Evolutionary conservation across 2,329 filamentous ascomycete genomes (phyloP), one percentile per base, ranked within the genome.

Genomic region (Nothophaeocryptopus gaeumannii): DNA sequence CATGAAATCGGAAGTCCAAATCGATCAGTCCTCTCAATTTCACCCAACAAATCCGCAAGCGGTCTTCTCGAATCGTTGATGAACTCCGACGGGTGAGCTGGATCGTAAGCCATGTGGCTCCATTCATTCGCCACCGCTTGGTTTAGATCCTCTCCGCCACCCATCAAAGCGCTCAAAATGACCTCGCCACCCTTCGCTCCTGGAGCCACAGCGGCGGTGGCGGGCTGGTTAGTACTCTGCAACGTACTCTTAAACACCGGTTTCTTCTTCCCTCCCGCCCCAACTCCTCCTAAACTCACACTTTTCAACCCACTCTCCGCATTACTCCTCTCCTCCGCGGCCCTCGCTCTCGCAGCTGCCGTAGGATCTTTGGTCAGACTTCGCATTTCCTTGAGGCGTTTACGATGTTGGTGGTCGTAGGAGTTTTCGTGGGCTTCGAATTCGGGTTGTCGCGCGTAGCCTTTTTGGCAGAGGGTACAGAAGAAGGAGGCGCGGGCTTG

Each of bases 331-430:
- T 54, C 53, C 47, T 67, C 60, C 31, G 83, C 81, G 61, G 82
- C 83, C n/a, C 84, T 76, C 2, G 85, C 83, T 59, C 83, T 81
- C 15, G 78, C 80, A 11, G 77, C 79, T 16, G 82, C 83, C 46
- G 78, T 79, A 1, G 86, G 83, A 58, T 89, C 85, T 59, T 85
- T 83, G 30, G 86, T 84, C 76, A 91, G 85, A 63, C 87, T 84
- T 71, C 89, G 89, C 87, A 92, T 90, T 63, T 93, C 88, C 70
- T 89, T 88, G 51, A 91, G 80, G 42, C 88, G 86, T 67, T 73
- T 90, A 69, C 90, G 91, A 72, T 99, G 93, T 62, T 88, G 88
- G 72, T 99, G 93, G 67, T 97, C 93, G 71, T 97, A 97, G 63
- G 88, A 93, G 56, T 84, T 84, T 49, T 96, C 88, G 69, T 99